Conservation (phyloP, 306 rosid species). For the Cicer chorassanicum region DNA sequence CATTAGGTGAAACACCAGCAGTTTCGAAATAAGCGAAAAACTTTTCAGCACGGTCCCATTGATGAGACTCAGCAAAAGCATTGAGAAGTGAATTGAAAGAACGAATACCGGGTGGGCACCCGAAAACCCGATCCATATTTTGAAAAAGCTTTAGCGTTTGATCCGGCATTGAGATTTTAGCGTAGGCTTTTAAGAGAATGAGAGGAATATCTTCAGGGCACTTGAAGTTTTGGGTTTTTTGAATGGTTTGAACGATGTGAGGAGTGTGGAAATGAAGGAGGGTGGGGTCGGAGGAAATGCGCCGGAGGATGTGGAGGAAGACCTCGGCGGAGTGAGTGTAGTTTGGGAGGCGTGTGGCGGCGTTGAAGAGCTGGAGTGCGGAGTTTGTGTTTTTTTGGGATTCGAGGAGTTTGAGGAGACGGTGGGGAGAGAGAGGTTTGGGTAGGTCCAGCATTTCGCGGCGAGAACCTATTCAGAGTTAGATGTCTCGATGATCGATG, state of each 20-base stretch:
- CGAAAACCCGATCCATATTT: conserved; percentile 70
- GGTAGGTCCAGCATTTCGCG: conserved; percentile 71
- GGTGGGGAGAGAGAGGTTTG: conserved; percentile 61
- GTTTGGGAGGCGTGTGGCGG: conserved; percentile 58
- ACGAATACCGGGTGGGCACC: conserved; percentile 68
- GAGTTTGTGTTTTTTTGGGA: conserved; percentile 61
- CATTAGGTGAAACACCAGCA: conserved; percentile 63
- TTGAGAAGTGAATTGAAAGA: conserved; percentile 79
- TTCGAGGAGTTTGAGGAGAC: conserved; percentile 70
- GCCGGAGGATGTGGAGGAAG: conserved; percentile 76
- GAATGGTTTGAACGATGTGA: conserved; percentile 59
- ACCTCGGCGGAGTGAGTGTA: conserved; percentile 60
- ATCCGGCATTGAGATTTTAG: conserved; percentile 77
- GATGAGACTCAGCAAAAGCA: conserved; percentile 68
- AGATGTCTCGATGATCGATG: not conserved
- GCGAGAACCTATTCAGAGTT: not conserved
- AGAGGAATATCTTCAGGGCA: conserved; percentile 81
- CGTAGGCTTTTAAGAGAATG: conserved; percentile 73
- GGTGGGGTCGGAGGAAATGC: conserved; percentile 52
- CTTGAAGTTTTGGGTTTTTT: conserved; percentile 52
- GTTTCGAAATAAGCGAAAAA: conserved; percentile 65
- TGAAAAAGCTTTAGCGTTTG: conserved; percentile 66
- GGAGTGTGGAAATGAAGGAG: conserved; percentile 54
- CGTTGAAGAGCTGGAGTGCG: conserved; percentile 75
- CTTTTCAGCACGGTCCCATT: conserved; percentile 72